A percentile compares a stretch with the other conserved stretches of the same genome.
phyloP scores from a whole-genome alignment of 176 grass and related monocot genomes.

The Avena eriantha region DNA sequence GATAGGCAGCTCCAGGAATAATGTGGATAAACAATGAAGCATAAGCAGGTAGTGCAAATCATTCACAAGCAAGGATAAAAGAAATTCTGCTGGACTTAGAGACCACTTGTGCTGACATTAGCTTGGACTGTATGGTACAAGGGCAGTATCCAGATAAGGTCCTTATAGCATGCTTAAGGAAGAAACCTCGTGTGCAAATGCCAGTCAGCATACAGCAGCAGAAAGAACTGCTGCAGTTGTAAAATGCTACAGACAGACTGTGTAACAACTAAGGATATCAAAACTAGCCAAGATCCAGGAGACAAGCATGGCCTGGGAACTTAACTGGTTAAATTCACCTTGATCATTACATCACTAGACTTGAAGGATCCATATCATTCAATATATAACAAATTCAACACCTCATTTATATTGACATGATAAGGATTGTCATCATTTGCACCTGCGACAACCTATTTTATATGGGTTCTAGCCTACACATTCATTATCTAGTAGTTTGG shows the following conservation, averaged over 20 bases:
- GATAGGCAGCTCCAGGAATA: background rate
- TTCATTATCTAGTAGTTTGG: background rate
- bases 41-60: background rate
- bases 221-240: background rate
- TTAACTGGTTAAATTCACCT: background rate
- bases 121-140: background rate
- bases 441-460: background rate
- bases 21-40: constrained; percentile 6
- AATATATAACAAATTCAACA: background rate
- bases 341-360: background rate
- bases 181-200: background rate
- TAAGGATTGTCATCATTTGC: background rate
- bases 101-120: background rate
- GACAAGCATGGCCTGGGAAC: background rate
- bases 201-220: background rate
- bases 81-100: background rate
- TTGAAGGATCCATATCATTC: background rate
- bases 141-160: background rate
- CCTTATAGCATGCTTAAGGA: background rate
- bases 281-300: background rate
- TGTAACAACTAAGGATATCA: background rate
- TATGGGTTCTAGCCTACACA: background rate
- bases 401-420: background rate
- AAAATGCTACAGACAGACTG: background rate
- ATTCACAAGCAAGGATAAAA: background rate